phyloP scores from a whole-genome alignment of 768 basidiomycete species.

The Kwoniella bestiolae region DNA sequence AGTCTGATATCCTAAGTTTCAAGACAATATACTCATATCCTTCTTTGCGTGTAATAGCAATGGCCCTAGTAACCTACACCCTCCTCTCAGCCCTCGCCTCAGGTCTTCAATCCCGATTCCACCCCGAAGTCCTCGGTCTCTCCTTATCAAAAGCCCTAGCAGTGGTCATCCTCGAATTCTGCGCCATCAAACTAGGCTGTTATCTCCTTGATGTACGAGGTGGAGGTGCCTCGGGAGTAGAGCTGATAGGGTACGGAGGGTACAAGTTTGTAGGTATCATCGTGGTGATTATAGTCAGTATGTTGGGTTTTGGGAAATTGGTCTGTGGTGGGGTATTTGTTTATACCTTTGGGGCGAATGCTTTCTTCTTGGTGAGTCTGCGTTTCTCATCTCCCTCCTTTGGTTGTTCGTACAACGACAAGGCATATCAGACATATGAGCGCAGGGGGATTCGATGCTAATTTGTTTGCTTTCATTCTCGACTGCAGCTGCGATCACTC shows the following conservation, averaged over 20 bases:
- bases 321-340: slow-evolving; percentile 74
- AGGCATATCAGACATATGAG: no score
- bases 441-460: no score
- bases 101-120: slow-evolving; percentile 79
- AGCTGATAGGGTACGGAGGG: slow-evolving; percentile 85
- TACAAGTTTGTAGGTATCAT: slow-evolving; percentile 99
- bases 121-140: slow-evolving; percentile 85
- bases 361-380: slow-evolving; percentile 84
- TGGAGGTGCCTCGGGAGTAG: slow-evolving; percentile 65
- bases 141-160: slow-evolving; percentile 81
- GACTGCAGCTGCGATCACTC: slow-evolving; percentile 80
- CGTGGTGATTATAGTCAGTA: slow-evolving; percentile 71
- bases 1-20: background rate
- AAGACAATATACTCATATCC: background rate
- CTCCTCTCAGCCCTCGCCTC: slow-evolving; percentile 83
- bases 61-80: slow-evolving; percentile 96
- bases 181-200: slow-evolving; percentile 86
- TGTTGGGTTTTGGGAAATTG: slow-evolving; percentile 68
- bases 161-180: slow-evolving; percentile 85
- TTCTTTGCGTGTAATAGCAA: slow-evolving; percentile 62
- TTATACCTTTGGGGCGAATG: slow-evolving; percentile 86
- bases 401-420: no score
- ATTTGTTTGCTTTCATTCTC: background rate
- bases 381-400: no score
- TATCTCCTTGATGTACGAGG: slow-evolving; percentile 89